Conservation (phyloP, 768 basidiomycete genomes). For the Obba rivulosa region DNA sequence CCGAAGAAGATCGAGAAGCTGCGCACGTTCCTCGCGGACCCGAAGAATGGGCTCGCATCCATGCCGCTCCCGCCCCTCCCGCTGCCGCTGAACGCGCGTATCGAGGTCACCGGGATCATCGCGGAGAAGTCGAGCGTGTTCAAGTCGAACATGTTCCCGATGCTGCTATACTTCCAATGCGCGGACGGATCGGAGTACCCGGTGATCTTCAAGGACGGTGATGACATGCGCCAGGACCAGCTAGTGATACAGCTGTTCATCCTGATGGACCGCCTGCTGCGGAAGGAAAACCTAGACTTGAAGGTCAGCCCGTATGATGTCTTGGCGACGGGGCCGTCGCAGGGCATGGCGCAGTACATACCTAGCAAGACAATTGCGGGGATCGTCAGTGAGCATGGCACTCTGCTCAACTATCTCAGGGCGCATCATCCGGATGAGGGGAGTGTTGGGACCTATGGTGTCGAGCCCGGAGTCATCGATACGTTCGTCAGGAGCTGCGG, state of each 20-base stretch:
- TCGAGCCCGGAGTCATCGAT: constrained; percentile 92
- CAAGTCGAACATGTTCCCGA: constrained; percentile 93
- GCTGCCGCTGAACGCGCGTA: constrained; percentile 84
- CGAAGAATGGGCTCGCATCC: constrained; percentile 76
- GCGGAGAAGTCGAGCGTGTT: constrained; percentile 93
- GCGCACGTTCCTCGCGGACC: constrained; percentile 75
- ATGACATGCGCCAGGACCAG: constrained; percentile 98
- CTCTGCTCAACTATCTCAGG: constrained; percentile 81
- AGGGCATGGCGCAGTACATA: constrained; percentile 96
- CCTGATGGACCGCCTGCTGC: constrained; percentile 88
- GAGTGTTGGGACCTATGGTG: constrained; percentile 89
- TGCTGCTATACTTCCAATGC: constrained; percentile 87
- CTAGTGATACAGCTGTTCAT: constrained; percentile 98
- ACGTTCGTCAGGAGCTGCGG: constrained; percentile 97
- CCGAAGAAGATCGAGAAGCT: constrained; percentile 98
- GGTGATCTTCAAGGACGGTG: constrained; percentile 97
- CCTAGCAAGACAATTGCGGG: constrained; percentile 94
- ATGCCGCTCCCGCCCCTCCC: constrained; percentile 65
- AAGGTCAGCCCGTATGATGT: constrained; percentile 91
- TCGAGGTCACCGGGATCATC: constrained; percentile 81
- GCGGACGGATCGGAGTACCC: constrained; percentile 83
- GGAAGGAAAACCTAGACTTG: constrained; percentile 94
- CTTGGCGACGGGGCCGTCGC: constrained; percentile 82
- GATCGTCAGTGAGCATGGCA: constrained; percentile 89
- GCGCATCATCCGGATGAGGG: constrained; percentile 89